Base-by-base conservation (phyloP, 2,329 filamentous ascomycete genomes). In the Diaporthe ilicicola region DNA sequence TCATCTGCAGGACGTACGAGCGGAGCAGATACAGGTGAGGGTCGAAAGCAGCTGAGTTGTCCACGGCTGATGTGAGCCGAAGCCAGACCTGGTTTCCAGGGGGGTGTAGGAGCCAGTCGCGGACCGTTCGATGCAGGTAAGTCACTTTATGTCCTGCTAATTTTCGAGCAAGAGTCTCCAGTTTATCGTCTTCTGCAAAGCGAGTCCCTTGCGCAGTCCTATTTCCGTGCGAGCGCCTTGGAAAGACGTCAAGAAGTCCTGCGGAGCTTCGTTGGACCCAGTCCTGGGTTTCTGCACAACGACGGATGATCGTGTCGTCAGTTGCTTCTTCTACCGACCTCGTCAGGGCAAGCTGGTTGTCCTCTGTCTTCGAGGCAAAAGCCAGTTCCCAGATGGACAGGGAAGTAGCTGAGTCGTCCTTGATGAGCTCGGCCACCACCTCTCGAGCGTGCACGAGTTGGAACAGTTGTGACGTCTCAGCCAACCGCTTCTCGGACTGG, bases 301-400 rank as follows among this genome's bases (percentile, higher is more conserved):
- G 44, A 64, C 69, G 1, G 0, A 61, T 22, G 4, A 78, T 73
- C 12, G 75, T 74, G 0, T 67, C 68, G 2, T 77, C 70, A 0
- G 67, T 59, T 2, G 73, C 76, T 59, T 80, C 74, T 17, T 77
- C 51, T 2, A 77, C 76, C 1, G 70, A 15, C 0, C 56, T 65
- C 0, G 75, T 37, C 0, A 77, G 42, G 0, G 73, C 73, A 9
- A 74, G 24, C 0, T 32, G 22, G 44, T 79, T 76, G 0, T 79
- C 76, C 0, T 71, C 66, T 7, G 62, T 55, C 2, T 70, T 19
- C 0, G 78, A 72, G 2, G 80, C 74, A 61, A 81, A 81, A 0
- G 78, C 77, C 17, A 81, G 54, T 46, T 81, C 80, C 80, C 79
- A 81, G 3, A 81, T 72, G 0, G 77, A 78, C 6, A 81, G 70